These are phyloP conservation scores for Papiliotrema flavescens DNA, from an alignment of 1,284 basidiomycete species.

Conservation along the genomic window DNA sequence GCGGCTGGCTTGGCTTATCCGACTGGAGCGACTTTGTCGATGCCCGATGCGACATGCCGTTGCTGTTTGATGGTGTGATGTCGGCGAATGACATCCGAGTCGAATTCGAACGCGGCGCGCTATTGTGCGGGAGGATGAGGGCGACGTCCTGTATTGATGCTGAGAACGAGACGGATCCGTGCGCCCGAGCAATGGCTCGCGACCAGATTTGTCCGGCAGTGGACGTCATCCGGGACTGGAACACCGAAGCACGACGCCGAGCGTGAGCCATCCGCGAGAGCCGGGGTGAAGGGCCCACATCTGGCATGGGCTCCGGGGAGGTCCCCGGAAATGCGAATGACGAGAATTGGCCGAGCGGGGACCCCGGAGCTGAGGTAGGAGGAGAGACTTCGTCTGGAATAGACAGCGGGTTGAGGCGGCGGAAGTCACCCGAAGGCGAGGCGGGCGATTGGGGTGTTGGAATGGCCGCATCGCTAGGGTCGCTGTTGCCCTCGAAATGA, in stretches of 20 bases:
- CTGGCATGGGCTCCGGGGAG: not conserved
- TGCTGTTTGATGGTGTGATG: not conserved
- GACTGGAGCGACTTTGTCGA: constrained; percentile 4
- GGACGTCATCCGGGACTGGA: constrained; percentile 22
- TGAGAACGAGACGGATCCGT: constrained; percentile 31
- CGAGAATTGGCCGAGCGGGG: constrained; percentile 10
- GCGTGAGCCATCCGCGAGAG: constrained; percentile 17
- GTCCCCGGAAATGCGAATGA: constrained; percentile 11
- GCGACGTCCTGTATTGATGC: constrained; percentile 20
- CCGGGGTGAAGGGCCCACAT: not conserved
- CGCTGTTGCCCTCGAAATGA: constrained; percentile 22
- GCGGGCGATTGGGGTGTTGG: constrained; percentile 2
- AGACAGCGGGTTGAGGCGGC: constrained; percentile 10
- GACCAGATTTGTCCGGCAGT: constrained; percentile 31
- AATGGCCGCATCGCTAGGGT: not conserved
- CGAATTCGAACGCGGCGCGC: constrained; percentile 3
- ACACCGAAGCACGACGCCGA: constrained; percentile 18
- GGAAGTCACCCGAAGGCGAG: constrained; percentile 1
- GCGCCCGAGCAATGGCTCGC: constrained; percentile 33
- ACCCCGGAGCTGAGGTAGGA: constrained; percentile 13
- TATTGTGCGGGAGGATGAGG: constrained; percentile 25
- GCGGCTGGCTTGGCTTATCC: not conserved
- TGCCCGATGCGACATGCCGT: not conserved
- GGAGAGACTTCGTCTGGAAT: constrained; percentile 10
- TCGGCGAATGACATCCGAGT: not conserved